Conservation (phyloP, 768 basidiomycete species). For the Saitozyma sp. region DNA sequence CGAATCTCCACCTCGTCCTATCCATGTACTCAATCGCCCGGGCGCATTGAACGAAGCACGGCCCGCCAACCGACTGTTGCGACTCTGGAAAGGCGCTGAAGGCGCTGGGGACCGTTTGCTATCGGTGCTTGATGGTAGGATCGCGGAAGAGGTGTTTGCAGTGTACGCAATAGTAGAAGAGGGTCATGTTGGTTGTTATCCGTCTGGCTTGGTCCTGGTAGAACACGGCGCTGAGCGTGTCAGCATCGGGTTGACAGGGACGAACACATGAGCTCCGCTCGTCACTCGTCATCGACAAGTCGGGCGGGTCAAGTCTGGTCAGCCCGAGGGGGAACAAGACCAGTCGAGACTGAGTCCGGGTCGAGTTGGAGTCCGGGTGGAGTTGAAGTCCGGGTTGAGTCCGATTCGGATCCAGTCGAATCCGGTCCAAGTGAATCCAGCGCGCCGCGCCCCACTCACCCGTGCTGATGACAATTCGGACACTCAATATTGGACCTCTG, state of each 20-base stretch:
- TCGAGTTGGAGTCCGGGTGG: not conserved
- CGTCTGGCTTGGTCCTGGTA: constrained; percentile 98
- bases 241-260: not conserved
- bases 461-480: constrained; percentile 70
- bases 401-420: too few species aligned
- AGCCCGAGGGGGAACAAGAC: constrained; percentile 1
- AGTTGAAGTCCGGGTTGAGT: too few species aligned
- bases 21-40: too few species aligned
- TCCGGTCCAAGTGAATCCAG: too few species aligned
- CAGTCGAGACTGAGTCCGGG: not conserved
- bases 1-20: too few species aligned
- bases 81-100: too few species aligned
- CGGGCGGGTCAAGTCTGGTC: constrained; percentile 2
- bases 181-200: constrained; percentile 68
- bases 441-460: constrained; percentile 41
- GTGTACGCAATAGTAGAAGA: constrained; percentile 49
- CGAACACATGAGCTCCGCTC: too few species aligned
- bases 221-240: constrained; percentile 71
- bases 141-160: constrained; percentile 47
- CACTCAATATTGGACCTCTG: constrained; percentile 82
- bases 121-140: constrained; percentile 15
- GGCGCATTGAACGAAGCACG: too few species aligned
- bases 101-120: not conserved
- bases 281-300: too few species aligned
- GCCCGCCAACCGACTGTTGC: too few species aligned